A percentile compares a stretch with the other conserved stretches of the same genome.
Conservation (phyloP, 1,284 basidiomycete genomes). For the Takashimella tepidaria region DNA sequence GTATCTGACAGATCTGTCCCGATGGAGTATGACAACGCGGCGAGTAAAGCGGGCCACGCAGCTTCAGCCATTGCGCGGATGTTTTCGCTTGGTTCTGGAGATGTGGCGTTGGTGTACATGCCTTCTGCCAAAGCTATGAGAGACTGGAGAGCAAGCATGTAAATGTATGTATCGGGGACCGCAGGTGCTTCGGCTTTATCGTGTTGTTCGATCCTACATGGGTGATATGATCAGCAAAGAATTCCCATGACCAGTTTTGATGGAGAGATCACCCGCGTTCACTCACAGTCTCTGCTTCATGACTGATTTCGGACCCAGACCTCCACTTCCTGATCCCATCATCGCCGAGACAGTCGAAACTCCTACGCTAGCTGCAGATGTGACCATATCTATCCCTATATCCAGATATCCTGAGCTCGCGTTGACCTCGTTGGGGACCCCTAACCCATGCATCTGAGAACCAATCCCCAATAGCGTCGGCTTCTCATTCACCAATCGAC, state of each 20-base stretch:
- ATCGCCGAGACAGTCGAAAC: constrained; percentile 67
- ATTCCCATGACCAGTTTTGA: constrained; percentile 5
- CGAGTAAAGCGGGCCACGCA: constrained; percentile 84
- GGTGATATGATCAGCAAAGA: constrained; percentile 2
- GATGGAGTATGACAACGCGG: constrained; percentile 81
- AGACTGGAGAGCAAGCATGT: constrained; percentile 84
- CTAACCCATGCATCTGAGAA: constrained; percentile 72
- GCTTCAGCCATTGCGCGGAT: constrained; percentile 62
- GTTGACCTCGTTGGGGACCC: constrained; percentile 49
- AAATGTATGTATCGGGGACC: constrained; percentile 87
- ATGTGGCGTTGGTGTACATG: constrained; percentile 64
- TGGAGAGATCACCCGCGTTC: neutral
- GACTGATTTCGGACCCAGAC: constrained; percentile 65
- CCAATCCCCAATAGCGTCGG: constrained; percentile 74
- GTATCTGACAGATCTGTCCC: constrained; percentile 73
- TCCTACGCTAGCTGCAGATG: constrained; percentile 72
- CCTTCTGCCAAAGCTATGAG: constrained; percentile 83
- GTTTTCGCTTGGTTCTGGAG: constrained; percentile 48
- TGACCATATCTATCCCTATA: constrained; percentile 74
- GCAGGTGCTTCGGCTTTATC: constrained; percentile 91
- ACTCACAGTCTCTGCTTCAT: constrained; percentile 81
- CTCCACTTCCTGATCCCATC: constrained; percentile 58
- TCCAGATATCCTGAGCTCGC: constrained; percentile 51
- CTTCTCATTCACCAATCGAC: constrained; percentile 78
- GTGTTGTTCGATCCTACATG: constrained; percentile 79